Evolutionary conservation across 164 flowering plant genomes (phyloP).

Genomic region (Berberis vulgaris): DNA sequence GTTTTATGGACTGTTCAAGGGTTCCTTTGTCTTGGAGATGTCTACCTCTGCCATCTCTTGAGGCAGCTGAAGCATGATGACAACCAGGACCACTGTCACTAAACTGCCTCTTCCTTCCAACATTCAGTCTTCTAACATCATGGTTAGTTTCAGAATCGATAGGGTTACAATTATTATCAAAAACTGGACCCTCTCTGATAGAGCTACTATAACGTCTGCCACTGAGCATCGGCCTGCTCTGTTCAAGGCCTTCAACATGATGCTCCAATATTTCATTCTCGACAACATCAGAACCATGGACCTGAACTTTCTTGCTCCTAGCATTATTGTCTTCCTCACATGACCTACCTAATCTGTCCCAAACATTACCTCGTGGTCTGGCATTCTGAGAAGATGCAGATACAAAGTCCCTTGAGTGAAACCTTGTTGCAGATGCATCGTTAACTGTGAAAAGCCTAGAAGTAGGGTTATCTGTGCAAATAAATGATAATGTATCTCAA

Average conservation of each 20-base stretch:
- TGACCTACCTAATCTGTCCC: slow-evolving; percentile 44
- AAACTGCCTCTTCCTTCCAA: slow-evolving; percentile 20
- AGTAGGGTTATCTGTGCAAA: slow-evolving; percentile 12
- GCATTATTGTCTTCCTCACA: slow-evolving; percentile 5
- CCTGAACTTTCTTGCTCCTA: slow-evolving; percentile 1
- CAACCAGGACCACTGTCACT: slow-evolving; percentile 15
- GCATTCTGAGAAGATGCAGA: slow-evolving; percentile 6
- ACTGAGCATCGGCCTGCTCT: slow-evolving; percentile 3
- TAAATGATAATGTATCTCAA: background rate
- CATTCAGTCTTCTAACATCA: background rate
- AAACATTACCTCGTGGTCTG: slow-evolving; percentile 28
- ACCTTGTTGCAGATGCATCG: slow-evolving; percentile 2
- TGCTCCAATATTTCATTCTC: slow-evolving; percentile 7
- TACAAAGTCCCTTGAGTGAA: slow-evolving; percentile 9
- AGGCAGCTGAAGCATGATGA: slow-evolving; percentile 6
- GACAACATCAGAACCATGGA: background rate
- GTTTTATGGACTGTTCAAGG: slow-evolving; percentile 10
- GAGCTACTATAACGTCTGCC: slow-evolving; percentile 1
- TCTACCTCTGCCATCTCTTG: slow-evolving; percentile 1
- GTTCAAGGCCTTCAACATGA: slow-evolving; percentile 7
- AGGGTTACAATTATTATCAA: background rate
- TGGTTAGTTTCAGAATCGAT: slow-evolving; percentile 1
- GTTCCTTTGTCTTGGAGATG: slow-evolving; percentile 10
- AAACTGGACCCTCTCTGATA: slow-evolving; percentile 7
- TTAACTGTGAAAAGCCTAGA: slow-evolving; percentile 1